A percentile compares a stretch with the other conserved stretches of the same genome.
Conservation (phyloP, 208 protist species). For the Phytomonas francai region DNA sequence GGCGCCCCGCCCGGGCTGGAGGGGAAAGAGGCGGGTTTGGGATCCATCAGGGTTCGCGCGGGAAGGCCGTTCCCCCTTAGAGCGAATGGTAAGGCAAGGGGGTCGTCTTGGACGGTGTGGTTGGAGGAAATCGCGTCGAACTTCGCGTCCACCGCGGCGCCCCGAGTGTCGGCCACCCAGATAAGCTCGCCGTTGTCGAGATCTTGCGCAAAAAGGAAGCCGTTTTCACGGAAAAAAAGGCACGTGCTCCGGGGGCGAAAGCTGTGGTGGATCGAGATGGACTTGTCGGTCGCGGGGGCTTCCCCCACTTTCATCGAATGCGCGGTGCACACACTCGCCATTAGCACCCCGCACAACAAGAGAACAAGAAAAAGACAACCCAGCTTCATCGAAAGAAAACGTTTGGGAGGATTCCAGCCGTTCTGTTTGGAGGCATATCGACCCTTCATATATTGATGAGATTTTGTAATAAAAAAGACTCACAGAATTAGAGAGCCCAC, state of each 20-base stretch:
- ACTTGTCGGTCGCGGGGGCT: neutral
- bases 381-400: neutral
- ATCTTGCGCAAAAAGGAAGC: constrained; percentile 34
- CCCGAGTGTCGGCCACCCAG: constrained; percentile 33
- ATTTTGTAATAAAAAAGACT: constrained; percentile 4
- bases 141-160: constrained; percentile 16
- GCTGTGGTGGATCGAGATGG: constrained; percentile 30
- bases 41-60: constrained; percentile 24
- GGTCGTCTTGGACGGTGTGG: constrained; percentile 21
- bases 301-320: neutral
- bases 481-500: neutral
- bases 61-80: constrained; percentile 56
- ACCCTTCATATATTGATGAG: neutral
- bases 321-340: neutral
- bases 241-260: constrained; percentile 25
- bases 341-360: neutral
- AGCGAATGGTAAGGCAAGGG: constrained; percentile 59
- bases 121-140: constrained; percentile 21
- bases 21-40: neutral
- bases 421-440: too few species aligned
- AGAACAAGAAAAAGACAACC: neutral
- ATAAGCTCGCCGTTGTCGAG: constrained; percentile 19
- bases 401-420: too few species aligned
- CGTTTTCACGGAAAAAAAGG: constrained; percentile 39
- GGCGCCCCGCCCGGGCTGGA: neutral